Evolutionary conservation across 495 filamentous ascomycete genomes (phyloP).

Genomic region (Neurospora tetrasperma): DNA sequence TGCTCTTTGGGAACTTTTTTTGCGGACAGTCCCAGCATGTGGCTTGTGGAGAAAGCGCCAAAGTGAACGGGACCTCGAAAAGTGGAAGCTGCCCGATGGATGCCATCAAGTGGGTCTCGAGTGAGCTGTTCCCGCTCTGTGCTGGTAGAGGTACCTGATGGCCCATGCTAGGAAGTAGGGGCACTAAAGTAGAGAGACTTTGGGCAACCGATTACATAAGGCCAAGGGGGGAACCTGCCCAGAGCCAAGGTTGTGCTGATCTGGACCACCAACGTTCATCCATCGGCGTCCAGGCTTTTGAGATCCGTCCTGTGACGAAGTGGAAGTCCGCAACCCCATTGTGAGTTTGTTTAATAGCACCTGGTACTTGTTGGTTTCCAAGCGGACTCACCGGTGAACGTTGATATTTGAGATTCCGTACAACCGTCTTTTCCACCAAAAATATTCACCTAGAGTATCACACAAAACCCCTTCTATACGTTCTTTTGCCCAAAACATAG

Average conservation of each 20-base stretch:
- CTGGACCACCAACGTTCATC: not conserved
- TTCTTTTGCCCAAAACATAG: not conserved
- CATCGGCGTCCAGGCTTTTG: not conserved
- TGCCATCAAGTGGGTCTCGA: not conserved
- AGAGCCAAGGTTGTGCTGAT: not conserved
- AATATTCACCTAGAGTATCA: not conserved
- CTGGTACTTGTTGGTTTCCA: not conserved
- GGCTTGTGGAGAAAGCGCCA: conserved; percentile 2
- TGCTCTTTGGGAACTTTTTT: conserved; percentile 2
- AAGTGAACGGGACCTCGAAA: not conserved
- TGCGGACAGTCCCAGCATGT: not conserved
- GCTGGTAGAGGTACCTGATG: not conserved
- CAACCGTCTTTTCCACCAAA: not conserved
- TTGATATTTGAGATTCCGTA: not conserved
- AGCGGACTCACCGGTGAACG: not conserved
- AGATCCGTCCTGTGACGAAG: not conserved
- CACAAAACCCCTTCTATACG: not conserved
- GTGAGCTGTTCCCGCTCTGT: not conserved
- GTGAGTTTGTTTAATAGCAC: not conserved
- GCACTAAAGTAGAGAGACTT: not conserved
- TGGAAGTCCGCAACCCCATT: not conserved
- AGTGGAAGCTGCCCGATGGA: not conserved
- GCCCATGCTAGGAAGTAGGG: not conserved
- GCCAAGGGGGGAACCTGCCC: not conserved
- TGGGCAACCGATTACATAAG: not conserved